Evolutionary conservation across 2,329 filamentous ascomycete genomes (phyloP).

Genomic region (Arthrobotrys iridis): DNA sequence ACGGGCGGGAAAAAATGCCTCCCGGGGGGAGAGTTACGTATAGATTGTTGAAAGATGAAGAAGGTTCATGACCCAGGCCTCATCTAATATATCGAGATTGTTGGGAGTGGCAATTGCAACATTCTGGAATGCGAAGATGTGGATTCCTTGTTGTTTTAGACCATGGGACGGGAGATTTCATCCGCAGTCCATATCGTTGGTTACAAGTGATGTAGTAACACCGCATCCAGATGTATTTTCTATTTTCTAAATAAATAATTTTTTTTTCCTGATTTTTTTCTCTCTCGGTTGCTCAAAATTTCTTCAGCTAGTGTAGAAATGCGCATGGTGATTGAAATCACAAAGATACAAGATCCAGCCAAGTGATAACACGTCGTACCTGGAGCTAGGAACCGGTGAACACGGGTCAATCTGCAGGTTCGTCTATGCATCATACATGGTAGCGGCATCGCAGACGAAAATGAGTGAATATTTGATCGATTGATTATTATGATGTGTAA

Average conservation of each 20-base stretch:
- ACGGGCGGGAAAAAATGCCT: conserved; percentile 10
- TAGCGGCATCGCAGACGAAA: conserved; percentile 11
- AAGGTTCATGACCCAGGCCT: not conserved
- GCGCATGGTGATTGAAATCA: not conserved
- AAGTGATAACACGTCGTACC: conserved; percentile 22
- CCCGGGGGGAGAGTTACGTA: conserved; percentile 12
- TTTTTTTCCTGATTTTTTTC: too few species aligned
- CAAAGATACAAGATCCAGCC: conserved; percentile 17
- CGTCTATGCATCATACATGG: not conserved
- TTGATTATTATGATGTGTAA: too few species aligned
- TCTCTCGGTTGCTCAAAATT: not conserved
- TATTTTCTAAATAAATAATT: too few species aligned
- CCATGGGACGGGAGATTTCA: not conserved
- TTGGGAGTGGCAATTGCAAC: conserved; percentile 16
- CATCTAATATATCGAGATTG: not conserved
- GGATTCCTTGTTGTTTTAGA: not conserved
- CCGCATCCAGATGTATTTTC: not conserved
- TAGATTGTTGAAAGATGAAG: conserved; percentile 17
- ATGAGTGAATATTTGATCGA: conserved; percentile 6
- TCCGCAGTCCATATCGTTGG: not conserved
- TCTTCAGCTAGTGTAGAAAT: not conserved
- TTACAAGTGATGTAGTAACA: not conserved
- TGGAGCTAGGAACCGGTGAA: conserved; percentile 16
- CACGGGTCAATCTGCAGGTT: conserved; percentile 6
- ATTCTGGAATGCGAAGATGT: conserved; percentile 11